Evolutionary conservation across 108 stramenopile species (phyloP), one percentile per base, ranked within the genome.

Genomic region (Skeletonema costatum): DNA sequence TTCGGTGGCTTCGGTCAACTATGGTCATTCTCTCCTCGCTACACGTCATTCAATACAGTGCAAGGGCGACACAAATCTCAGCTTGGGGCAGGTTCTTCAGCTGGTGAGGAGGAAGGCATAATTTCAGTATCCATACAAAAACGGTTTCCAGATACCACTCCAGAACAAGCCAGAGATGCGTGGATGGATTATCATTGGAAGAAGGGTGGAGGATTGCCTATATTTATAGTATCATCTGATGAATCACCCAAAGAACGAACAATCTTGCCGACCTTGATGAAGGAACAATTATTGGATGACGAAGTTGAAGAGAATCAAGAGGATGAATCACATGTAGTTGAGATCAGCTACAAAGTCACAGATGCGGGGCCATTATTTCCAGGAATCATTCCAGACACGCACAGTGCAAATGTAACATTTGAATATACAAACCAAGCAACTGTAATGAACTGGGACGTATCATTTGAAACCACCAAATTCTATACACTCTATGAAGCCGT

Each of bases 151-250:
- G 11, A 68, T 61, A 60, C 46, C 56, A 76, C 53, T 30, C 66
- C 75, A 9, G 9, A 29, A 32, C 56, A 68, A 41, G 75, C 75
- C n/a, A 46, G 31, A 51, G 64, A 82, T 30, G 81, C 81, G 14
- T 86, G 85, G 85, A 30, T 86, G 72, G 73, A 82, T 11, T 58
- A 86, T 32, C 81, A 82, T 60, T 86, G 85, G 85, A 74, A 38
- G 63, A 73, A 67, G 51, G 85, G 85, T 12, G 81, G 85, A 3
- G 85, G 85, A 14, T 67, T 86, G 56, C 85, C 85, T 5, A 78
- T 86, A 29, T 0, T 75, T 16, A 60, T 81, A 48, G 25, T 68
- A 12, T 58, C 39, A 11, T 19, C 33, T 14, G 74, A 56, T 17
- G 39, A 14, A 6, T 4, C 17, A 38, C 16, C 46, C 2, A 35